Conservation (phyloP, 208 protist genomes). For the Crithidia thermophila region DNA sequence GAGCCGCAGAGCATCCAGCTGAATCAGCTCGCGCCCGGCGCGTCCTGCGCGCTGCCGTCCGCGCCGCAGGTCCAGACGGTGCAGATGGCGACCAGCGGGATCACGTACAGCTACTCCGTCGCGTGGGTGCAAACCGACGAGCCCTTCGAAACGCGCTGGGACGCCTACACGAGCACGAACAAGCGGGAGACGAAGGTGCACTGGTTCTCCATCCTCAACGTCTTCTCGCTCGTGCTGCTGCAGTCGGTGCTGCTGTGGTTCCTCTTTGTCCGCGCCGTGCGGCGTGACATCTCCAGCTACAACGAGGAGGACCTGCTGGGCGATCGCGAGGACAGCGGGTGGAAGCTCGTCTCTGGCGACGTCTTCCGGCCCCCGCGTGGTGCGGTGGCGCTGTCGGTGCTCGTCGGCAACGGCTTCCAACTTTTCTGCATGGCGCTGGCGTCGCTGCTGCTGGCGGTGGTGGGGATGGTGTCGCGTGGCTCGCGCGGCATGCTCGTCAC, state of each 20-base stretch:
- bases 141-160: constrained; percentile 95
- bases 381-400: constrained; percentile 82
- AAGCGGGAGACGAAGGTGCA: constrained; percentile 79
- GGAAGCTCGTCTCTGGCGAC: constrained; percentile 95
- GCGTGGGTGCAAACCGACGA: constrained; percentile 54
- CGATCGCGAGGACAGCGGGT: constrained; percentile 86
- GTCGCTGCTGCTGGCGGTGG: constrained; percentile 73
- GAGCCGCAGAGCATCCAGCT: constrained; percentile 38
- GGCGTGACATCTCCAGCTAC: constrained; percentile 91
- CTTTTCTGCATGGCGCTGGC: constrained; percentile 73
- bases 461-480: constrained; percentile 92
- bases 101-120: constrained; percentile 70
- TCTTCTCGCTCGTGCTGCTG: constrained; percentile 95
- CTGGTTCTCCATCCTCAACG: constrained; percentile 96
- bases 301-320: constrained; percentile 74
- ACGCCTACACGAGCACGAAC: constrained; percentile 82
- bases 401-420: constrained; percentile 90
- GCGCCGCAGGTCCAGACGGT: not conserved
- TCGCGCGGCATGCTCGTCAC: constrained; percentile 86
- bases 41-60: not conserved
- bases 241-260: constrained; percentile 94
- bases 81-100: constrained; percentile 1
- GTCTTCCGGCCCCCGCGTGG: constrained; percentile 92
- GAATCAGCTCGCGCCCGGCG: not conserved
- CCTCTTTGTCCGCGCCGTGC: constrained; percentile 94